Evolutionary conservation across 768 basidiomycete species (phyloP).

Genomic region (Terana coerulea): DNA sequence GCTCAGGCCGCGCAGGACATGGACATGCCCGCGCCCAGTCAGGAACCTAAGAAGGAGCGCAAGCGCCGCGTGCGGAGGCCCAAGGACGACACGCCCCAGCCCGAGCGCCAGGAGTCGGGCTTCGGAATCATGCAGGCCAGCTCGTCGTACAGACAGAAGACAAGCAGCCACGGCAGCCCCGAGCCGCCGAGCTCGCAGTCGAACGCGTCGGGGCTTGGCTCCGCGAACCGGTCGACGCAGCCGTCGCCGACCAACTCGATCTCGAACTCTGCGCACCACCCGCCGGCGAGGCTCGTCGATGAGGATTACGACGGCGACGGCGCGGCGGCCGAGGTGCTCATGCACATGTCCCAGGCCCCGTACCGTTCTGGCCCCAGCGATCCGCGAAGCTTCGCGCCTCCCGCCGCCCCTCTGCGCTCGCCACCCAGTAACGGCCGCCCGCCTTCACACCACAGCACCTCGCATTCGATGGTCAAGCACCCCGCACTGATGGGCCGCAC

Average conservation of each 20-base stretch:
- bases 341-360: constrained; percentile 44
- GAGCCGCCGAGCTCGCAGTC: constrained; percentile 55
- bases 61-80: constrained; percentile 42
- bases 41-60: constrained; percentile 52
- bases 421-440: constrained; percentile 10
- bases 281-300: constrained; percentile 69
- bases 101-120: constrained; percentile 20
- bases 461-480: constrained; percentile 16
- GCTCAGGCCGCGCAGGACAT: constrained; percentile 32
- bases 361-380: constrained; percentile 22
- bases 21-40: constrained; percentile 47
- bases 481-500: constrained; percentile 60
- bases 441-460: constrained; percentile 16
- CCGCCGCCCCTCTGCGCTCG: constrained; percentile 9
- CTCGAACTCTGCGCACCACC: constrained; percentile 53
- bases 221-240: constrained; percentile 57
- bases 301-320: constrained; percentile 95
- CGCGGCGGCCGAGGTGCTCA: constrained; percentile 64
- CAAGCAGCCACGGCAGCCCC: constrained; percentile 41
- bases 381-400: constrained; percentile 15
- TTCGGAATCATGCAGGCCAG: background rate
- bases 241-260: constrained; percentile 67
- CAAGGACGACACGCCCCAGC: constrained; percentile 33
- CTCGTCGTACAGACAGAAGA: constrained; percentile 22
- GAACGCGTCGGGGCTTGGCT: constrained; percentile 51